A percentile compares a stretch with the other conserved stretches of the same genome.
Conservation (phyloP, 139 green algal species). For the Auxenochlorella pyrenoidosa region DNA sequence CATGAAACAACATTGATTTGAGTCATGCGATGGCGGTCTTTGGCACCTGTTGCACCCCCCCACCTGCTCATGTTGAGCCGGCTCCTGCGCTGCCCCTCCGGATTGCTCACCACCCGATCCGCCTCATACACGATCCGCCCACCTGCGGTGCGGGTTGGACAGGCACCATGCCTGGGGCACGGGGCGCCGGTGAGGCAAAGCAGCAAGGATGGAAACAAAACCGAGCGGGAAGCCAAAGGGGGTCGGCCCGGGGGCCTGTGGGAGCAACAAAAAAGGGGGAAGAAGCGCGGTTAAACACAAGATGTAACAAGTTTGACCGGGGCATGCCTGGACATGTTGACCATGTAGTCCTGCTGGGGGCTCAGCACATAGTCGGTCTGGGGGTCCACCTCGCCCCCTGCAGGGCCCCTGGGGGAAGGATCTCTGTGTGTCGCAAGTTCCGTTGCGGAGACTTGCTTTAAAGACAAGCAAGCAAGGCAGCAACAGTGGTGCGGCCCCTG, state of each 20-base stretch:
- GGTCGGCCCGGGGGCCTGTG: no score
- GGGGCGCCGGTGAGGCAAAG: not conserved
- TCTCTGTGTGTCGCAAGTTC: no score
- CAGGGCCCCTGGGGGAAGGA: no score
- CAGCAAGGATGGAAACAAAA: not conserved
- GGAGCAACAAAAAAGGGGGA: not conserved
- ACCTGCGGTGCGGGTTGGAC: slow-evolving; percentile 10
- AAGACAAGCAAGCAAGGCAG: no score
- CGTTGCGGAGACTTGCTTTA: no score
- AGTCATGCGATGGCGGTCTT: no score
- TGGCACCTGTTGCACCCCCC: no score
- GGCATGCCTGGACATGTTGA: slow-evolving; percentile 13
- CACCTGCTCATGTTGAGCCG: slow-evolving; percentile 55
- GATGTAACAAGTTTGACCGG: not conserved
- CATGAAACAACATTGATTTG: no score
- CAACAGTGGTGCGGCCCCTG: no score
- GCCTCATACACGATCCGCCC: not conserved
- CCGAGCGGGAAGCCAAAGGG: no score
- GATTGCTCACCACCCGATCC: slow-evolving; percentile 43
- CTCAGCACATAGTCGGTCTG: not conserved
- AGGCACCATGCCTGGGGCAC: not conserved
- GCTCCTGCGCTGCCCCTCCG: slow-evolving; percentile 33
- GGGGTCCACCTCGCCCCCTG: not conserved
- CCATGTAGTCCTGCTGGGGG: not conserved
- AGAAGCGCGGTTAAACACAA: no score